A percentile compares a stretch with the other conserved stretches of the same genome.
phyloP scores from a whole-genome alignment of 345 rosid species.

The Nephelium lappaceum region DNA sequence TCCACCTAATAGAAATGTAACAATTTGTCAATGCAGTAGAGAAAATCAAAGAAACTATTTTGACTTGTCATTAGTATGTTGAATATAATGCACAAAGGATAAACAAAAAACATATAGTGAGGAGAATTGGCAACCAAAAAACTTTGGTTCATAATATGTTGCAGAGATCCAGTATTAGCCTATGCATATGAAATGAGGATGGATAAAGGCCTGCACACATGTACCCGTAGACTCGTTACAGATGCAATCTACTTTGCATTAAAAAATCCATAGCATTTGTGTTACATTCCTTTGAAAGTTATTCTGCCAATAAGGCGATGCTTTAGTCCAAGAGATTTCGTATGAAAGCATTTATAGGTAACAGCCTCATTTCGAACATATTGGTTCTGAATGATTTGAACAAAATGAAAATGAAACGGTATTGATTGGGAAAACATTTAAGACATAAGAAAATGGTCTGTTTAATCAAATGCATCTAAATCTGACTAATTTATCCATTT shows the following conservation, averaged over 20 bases:
- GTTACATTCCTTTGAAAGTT: background rate
- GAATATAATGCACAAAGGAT: background rate
- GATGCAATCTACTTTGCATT: background rate
- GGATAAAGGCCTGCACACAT: background rate
- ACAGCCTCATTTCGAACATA: background rate
- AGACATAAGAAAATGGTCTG: no score
- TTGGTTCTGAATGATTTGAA: background rate
- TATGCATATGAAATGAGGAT: background rate
- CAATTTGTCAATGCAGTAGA: background rate
- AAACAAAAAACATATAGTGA: background rate
- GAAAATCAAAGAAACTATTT: background rate
- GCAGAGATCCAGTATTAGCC: background rate
- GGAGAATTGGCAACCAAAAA: background rate
- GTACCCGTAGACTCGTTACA: background rate
- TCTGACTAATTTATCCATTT: no score
- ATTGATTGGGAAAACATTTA: no score
- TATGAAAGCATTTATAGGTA: background rate
- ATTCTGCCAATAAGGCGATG: background rate
- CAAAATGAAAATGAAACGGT: no score
- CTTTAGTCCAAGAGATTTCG: background rate
- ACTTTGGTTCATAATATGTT: background rate
- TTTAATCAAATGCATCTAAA: no score
- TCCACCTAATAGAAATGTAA: conserved; percentile 28
- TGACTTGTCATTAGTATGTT: background rate
- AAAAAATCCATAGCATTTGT: background rate